phyloP scores from a whole-genome alignment of 1,284 basidiomycete genomes.

The Cystobasidium sp. region DNA sequence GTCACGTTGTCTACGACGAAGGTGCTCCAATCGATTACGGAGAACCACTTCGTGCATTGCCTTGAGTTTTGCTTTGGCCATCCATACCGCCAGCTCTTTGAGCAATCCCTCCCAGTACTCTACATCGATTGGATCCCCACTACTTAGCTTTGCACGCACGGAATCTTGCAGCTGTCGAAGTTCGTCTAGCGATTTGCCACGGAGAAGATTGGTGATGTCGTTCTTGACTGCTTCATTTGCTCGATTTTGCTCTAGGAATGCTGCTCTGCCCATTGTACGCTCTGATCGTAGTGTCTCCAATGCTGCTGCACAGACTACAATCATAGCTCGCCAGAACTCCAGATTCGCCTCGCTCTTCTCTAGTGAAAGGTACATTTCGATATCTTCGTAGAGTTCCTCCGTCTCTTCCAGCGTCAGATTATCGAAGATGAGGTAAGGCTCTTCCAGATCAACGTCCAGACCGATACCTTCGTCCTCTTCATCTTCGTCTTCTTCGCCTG shows the following conservation, averaged over 20 bases:
- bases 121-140: constrained; percentile 91
- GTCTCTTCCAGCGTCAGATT: constrained; percentile 85
- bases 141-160: constrained; percentile 83
- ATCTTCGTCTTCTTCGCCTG: constrained; percentile 48
- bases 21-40: constrained; percentile 89
- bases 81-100: constrained; percentile 93
- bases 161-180: constrained; percentile 80
- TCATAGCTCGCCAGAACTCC: constrained; percentile 99
- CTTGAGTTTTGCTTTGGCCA: constrained; percentile 95
- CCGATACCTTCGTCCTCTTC: constrained; percentile 59
- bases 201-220: constrained; percentile 73
- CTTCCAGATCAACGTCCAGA: constrained; percentile 95
- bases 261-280: constrained; percentile 63
- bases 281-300: constrained; percentile 73
- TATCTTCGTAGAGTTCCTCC: constrained; percentile 91
- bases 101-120: constrained; percentile 97
- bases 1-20: constrained; percentile 91
- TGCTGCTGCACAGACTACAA: constrained; percentile 91
- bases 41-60: constrained; percentile 93
- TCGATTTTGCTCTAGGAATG: constrained; percentile 52
- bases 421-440: constrained; percentile 97
- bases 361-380: constrained; percentile 85
- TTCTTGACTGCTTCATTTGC: constrained; percentile 76
- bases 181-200: constrained; percentile 81
- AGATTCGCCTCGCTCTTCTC: constrained; percentile 84